Evolutionary conservation across 2,329 filamentous ascomycete species (phyloP).

Genomic region (Paracorniculantispora psalliotae): DNA sequence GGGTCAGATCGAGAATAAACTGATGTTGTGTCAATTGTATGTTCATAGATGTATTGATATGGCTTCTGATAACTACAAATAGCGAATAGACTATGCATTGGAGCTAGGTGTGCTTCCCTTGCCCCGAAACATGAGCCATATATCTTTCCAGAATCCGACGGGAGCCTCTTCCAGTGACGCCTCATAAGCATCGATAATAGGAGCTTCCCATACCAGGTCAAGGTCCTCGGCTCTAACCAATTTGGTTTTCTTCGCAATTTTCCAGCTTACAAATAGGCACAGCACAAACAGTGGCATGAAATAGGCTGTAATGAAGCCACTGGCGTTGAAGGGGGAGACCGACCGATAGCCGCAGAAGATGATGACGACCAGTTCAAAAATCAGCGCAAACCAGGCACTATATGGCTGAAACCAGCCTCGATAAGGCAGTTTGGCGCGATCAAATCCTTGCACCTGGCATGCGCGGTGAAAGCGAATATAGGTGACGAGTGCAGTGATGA

Average conservation of each 20-base stretch:
- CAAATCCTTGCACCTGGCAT: neutral
- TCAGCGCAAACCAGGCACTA: slow-evolving; percentile 42
- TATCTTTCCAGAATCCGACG: slow-evolving; percentile 43
- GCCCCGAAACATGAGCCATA: no score
- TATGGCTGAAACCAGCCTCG: neutral
- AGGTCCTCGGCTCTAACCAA: slow-evolving; percentile 48
- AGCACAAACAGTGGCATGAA: slow-evolving; percentile 51
- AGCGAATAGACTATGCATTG: no score
- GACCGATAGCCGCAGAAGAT: slow-evolving; percentile 54
- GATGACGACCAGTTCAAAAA: slow-evolving; percentile 38
- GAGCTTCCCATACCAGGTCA: slow-evolving; percentile 56
- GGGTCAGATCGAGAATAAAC: no score
- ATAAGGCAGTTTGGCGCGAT: neutral
- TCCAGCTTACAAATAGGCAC: slow-evolving; percentile 55
- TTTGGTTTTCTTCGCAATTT: slow-evolving; percentile 55
- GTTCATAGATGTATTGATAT: no score
- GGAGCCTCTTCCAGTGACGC: slow-evolving; percentile 43
- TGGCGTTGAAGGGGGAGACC: slow-evolving; percentile 40
- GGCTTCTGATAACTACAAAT: no score
- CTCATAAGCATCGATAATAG: slow-evolving; percentile 54
- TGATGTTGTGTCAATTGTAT: no score
- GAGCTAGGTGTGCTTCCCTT: no score
- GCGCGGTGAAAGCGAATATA: neutral
- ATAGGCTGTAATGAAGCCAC: slow-evolving; percentile 48
- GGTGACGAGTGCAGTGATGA: neutral